Evolutionary conservation across 1,284 basidiomycete genomes (phyloP).

Genomic region (Hemileia vastatrix): DNA sequence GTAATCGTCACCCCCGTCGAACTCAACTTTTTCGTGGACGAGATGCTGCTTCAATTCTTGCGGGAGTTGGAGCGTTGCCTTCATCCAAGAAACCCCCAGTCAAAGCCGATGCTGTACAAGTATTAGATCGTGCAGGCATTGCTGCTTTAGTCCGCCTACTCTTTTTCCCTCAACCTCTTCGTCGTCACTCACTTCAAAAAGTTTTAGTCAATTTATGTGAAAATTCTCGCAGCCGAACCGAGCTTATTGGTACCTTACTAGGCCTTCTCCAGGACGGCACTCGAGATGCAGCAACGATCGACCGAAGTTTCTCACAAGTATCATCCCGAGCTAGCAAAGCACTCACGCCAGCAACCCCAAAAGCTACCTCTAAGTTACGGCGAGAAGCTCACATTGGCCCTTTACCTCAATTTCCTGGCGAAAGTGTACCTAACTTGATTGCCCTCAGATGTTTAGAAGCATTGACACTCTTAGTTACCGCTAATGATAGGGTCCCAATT

Average conservation of each 20-base stretch:
- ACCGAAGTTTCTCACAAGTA: constrained; percentile 88
- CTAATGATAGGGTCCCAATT: constrained; percentile 69
- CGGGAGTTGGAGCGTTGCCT: constrained; percentile 5
- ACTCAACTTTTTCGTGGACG: constrained; percentile 12
- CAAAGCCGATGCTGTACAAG: constrained; percentile 74
- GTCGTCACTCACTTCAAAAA: constrained; percentile 74
- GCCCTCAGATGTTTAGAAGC: constrained; percentile 87
- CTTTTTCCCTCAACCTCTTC: constrained; percentile 88
- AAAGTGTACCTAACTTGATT: constrained; percentile 78
- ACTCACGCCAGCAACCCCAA: constrained; percentile 53
- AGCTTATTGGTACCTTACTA: constrained; percentile 84
- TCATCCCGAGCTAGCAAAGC: constrained; percentile 61
- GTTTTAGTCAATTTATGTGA: constrained; percentile 92
- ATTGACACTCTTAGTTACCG: constrained; percentile 68
- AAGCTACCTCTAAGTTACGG: constrained; percentile 54
- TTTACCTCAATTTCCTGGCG: constrained; percentile 60
- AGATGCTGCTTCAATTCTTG: constrained; percentile 17
- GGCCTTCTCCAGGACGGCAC: constrained; percentile 90
- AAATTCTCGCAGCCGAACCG: constrained; percentile 79
- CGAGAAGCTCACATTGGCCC: constrained; percentile 31
- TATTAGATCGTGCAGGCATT: constrained; percentile 83
- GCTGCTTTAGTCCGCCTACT: constrained; percentile 83
- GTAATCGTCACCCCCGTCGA: constrained; percentile 46
- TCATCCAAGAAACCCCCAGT: constrained; percentile 37
- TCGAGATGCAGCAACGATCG: constrained; percentile 79